Base-by-base conservation (phyloP, 202 grass and related monocot species). In the Miscanthus sacchariflorus region DNA sequence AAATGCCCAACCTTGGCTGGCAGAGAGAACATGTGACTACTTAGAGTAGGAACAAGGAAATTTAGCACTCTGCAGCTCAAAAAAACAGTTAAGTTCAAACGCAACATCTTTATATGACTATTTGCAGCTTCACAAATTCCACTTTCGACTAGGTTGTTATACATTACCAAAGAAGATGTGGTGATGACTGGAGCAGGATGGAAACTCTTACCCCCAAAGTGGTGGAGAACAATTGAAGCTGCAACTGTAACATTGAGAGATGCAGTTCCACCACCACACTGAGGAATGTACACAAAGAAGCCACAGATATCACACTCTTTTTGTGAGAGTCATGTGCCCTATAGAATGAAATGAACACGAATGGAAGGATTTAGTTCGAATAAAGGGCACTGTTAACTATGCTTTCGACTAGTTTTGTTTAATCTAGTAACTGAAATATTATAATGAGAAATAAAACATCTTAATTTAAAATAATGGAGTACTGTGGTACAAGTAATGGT, bases 201-300 rank as follows among this genome's bases (percentile, higher is more conserved):
- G 25, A 73, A 72, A 0, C 21, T 65, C 6, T 85, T 89, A 96
- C 92, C 92, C 1, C 72, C 96, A 61, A 96, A 96, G 50, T 98
- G 96, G 30, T 98, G 96, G 33, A 98, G 85, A 83, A 95, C 92
- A 63, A 98, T 98, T 11, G 96, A 96, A 48, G 94, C 96, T 39
- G 94, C 96, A 81, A 98, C 92, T 2, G 94, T 96, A 86, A 98
- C 96, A 85, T 96, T 98, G 23, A 96, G 94, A 33, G 96, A 96
- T 71, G 96, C 96, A 21, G 96, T 98, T 74, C 91, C 96, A 25
- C 80, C 90, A 40, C 96, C 96, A 54, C 95, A 96, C 35, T 96
- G 96, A 30, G 96, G 92, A 35, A 96, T 98, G 66, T 96, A 98
- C 27, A 98, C 86, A 76, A 96, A 98, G 75, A 96, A 98, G 35